Base-by-base conservation (phyloP, 306 rosid genomes). In the Lotus japonicus region DNA sequence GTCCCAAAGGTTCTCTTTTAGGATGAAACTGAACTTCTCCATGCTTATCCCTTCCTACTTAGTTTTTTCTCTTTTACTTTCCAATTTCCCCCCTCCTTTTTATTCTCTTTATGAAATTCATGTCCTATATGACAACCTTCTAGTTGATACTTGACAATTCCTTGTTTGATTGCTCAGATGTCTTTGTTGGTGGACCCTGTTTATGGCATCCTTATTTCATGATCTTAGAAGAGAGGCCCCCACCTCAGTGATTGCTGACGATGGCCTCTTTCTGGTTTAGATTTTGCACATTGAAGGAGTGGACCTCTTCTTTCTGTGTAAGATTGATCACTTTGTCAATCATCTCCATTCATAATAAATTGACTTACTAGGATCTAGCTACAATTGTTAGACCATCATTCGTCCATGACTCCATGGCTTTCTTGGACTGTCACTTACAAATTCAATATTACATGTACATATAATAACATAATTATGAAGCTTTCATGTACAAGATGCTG, bases 21-120 rank as follows among this genome's bases (percentile, higher is more conserved):
- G 71, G 78, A 66, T 80, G 71, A 75, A 89, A 85, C 83, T 85
- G 73, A 73, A 73, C 90, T 80, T 89, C 84, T 74, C 81, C 95
- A 83, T 87, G 75, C 90, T 84, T 83, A 87, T 87, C 89, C 70
- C 78, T 16, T 64, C 56, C 68, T 52, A 11, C 66, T 45, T 14
- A 33, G 62, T 72, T 61, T 56, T 54, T 53, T 42, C 16, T 42
- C 11, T 26, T 58, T 65, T 36, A 52, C 77, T 61, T 53, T 26
- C n/a, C 60, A 60, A 7, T 45, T 28, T 41, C 1, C 62, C 44
- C 15, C 41, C 4, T 26, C 21, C 68, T 59, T 70, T 49, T 62
- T 36, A 31, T 76, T 16, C 56, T 72, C 55, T 70, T 64, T 75
- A 35, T 62, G 74, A 58, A 67, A 77, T 83, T 63, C 58, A 85